Conservation (phyloP, 257 asterid species). For the Nicotiana attenuata region DNA sequence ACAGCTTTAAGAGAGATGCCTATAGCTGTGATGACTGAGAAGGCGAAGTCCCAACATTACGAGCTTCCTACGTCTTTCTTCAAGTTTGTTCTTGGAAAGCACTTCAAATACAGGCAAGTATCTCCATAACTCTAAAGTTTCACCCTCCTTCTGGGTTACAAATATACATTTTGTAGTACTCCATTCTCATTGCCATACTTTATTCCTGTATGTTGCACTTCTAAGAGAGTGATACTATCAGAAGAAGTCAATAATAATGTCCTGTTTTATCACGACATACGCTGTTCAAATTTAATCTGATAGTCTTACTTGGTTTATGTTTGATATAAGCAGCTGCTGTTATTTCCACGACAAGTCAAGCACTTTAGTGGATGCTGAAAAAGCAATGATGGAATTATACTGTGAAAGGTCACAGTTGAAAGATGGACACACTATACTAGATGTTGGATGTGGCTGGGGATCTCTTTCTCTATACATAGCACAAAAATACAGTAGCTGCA, state of each 20-base stretch:
- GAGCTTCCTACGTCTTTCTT: conserved; percentile 92
- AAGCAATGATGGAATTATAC: conserved; percentile 75
- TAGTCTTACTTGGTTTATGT: not conserved
- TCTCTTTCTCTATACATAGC: conserved; percentile 71
- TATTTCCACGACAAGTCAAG: conserved; percentile 51
- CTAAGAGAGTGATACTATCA: too few species aligned
- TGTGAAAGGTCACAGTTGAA: conserved; percentile 75
- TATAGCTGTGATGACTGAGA: conserved; percentile 75
- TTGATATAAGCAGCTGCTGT: conserved; percentile 59
- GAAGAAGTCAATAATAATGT: too few species aligned
- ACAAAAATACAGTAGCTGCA: conserved; percentile 60
- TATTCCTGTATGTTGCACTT: not conserved
- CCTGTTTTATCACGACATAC: not conserved
- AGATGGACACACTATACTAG: conserved; percentile 89
- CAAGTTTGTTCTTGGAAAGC: conserved; percentile 83
- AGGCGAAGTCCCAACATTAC: conserved; percentile 75
- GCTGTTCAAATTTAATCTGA: not conserved
- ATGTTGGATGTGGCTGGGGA: conserved; percentile 99
- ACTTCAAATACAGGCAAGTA: conserved; percentile 76
- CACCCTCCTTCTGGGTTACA: not conserved
- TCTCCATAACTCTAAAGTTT: not conserved
- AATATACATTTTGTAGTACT: not conserved
- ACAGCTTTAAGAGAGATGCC: conserved; percentile 88
- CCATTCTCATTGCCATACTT: not conserved
- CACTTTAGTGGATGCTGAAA: conserved; percentile 87